Percentiles rank a stretch among this genome's conserved stretches.
These are phyloP conservation scores for Tolypocladium tropicale DNA, from an alignment of 2,329 filamentous ascomycete genomes.

Conservation along the genomic window DNA sequence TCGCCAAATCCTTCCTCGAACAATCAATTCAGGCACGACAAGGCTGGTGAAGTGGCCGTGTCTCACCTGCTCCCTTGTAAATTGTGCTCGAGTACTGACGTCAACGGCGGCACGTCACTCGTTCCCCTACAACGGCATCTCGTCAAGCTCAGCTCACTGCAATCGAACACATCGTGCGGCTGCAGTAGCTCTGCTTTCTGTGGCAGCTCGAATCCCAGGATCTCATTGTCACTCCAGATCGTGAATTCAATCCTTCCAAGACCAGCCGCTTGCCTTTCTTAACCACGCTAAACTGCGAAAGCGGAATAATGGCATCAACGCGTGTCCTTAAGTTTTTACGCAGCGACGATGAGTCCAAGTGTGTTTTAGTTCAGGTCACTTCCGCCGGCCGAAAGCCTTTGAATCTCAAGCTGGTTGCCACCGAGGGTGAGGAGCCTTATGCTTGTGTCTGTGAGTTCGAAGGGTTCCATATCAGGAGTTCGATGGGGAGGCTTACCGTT, in stretches of 20 bases:
- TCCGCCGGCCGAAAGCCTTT: slow-evolving; percentile 40
- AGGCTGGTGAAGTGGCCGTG: not conserved
- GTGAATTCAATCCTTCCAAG: not conserved
- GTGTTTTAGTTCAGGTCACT: slow-evolving; percentile 51
- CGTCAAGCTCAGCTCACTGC: not conserved
- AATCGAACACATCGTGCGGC: not conserved
- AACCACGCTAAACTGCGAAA: not conserved
- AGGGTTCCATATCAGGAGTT: too few relatives aligned
- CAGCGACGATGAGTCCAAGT: slow-evolving; percentile 38
- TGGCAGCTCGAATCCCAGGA: not conserved
- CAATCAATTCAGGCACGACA: not conserved
- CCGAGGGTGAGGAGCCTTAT: slow-evolving; percentile 55
- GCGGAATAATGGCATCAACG: slow-evolving; percentile 10
- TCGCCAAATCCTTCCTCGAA: not conserved
- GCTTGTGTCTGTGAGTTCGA: slow-evolving; percentile 39
- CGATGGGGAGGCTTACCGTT: not conserved
- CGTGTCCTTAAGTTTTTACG: slow-evolving; percentile 49
- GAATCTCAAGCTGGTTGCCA: slow-evolving; percentile 57
- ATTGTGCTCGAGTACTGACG: not conserved
- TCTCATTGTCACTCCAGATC: not conserved
- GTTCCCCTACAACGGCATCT: not conserved
- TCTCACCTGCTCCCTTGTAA: not conserved
- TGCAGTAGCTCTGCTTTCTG: not conserved
- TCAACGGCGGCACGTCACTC: not conserved
- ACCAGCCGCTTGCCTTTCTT: not conserved